These are phyloP conservation scores for Picea abies DNA, from an alignment of 83 land plant species.

Conservation along the genomic window DNA sequence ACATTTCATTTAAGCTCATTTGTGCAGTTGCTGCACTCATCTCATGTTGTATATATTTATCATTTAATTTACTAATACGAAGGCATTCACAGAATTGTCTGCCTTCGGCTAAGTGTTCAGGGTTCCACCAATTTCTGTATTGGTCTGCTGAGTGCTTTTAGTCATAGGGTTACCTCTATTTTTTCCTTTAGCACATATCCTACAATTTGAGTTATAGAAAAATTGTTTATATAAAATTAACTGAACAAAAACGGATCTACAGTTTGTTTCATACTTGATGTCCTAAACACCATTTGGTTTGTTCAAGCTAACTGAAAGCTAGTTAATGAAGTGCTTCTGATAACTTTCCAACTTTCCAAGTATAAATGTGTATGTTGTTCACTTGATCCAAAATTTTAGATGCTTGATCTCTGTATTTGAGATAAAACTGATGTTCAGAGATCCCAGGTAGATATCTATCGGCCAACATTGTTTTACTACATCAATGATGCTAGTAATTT, in stretches of 20 bases:
- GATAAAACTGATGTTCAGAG: not conserved
- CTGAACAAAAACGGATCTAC: not conserved
- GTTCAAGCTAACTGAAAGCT: not conserved
- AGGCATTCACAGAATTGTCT: too few relatives aligned
- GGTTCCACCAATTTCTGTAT: too few relatives aligned
- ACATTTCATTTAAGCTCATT: not conserved
- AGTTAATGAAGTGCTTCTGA: not conserved
- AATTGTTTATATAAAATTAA: not conserved
- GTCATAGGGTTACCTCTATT: not conserved
- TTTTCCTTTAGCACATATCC: not conserved
- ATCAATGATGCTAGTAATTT: not conserved
- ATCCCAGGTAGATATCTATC: not conserved
- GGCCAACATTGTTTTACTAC: not conserved
- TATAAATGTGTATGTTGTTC: not conserved
- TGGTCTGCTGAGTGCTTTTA: constrained; percentile 1
- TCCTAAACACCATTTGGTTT: not conserved
- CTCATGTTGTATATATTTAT: too few relatives aligned
- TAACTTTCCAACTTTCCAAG: not conserved
- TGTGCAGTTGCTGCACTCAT: too few relatives aligned
- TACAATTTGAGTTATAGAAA: not conserved
- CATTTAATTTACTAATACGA: too few relatives aligned
- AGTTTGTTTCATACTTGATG: not conserved
- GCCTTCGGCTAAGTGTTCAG: too few relatives aligned
- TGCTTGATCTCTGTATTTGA: not conserved
- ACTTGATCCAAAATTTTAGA: not conserved